Conservation (phyloP, 2,329 filamentous ascomycete species). For the Botrytis galanthina region DNA sequence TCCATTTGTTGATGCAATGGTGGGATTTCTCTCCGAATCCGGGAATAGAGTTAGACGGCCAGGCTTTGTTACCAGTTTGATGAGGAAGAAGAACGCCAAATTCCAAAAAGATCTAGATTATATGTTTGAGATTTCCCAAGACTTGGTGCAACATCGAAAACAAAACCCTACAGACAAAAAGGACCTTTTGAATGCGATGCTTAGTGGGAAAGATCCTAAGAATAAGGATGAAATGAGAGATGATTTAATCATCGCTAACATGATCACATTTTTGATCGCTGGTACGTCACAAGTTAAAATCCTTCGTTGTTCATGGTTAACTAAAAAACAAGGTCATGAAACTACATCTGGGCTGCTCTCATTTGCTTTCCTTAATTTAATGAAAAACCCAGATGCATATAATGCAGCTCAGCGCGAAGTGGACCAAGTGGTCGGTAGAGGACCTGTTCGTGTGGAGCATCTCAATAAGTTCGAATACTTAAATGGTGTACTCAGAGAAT, state of each 20-base stretch:
- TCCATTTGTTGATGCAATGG: conserved; percentile 68
- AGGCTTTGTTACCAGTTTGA: conserved; percentile 48
- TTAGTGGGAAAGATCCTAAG: conserved; percentile 62
- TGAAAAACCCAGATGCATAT: conserved; percentile 49
- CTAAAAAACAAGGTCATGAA: conserved; percentile 54
- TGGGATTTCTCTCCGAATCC: conserved; percentile 57
- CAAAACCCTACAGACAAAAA: conserved; percentile 55
- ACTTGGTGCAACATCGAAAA: conserved; percentile 58
- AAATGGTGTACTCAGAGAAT: conserved; percentile 63
- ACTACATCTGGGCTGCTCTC: conserved; percentile 58
- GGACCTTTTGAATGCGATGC: conserved; percentile 67
- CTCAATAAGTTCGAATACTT: conserved; percentile 60
- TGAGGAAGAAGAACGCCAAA: conserved; percentile 44
- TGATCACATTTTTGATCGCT: conserved; percentile 66
- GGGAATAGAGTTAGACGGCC: conserved; percentile 51
- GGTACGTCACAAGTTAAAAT: conserved; percentile 12
- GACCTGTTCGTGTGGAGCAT: conserved; percentile 46
- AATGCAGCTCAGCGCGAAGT: conserved; percentile 51
- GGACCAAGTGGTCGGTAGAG: conserved; percentile 49
- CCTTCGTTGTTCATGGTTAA: conserved; percentile 45
- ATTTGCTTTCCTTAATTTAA: conserved; percentile 50
- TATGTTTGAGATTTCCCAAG: conserved; percentile 52
- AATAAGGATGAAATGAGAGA: conserved; percentile 62
- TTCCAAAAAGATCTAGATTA: conserved; percentile 53
- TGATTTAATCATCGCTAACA: conserved; percentile 61